Evolutionary conservation across 2,329 filamentous ascomycete species (phyloP).

Genomic region (Stagonosporopsis chrysanthemi): DNA sequence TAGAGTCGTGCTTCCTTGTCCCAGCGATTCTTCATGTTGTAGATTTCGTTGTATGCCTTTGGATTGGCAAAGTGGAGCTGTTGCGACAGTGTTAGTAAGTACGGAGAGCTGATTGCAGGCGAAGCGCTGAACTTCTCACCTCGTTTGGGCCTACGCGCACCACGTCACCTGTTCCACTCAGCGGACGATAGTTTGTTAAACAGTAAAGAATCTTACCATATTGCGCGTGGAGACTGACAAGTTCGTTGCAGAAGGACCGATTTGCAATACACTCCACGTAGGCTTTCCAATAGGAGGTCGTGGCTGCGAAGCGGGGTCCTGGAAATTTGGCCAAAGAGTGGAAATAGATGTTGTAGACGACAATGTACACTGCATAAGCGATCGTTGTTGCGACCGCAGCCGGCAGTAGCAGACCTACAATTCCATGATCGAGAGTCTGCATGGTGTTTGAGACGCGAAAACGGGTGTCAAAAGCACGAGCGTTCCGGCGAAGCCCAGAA

Average conservation of each 20-base stretch:
- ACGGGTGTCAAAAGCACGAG: neutral
- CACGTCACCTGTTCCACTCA: constrained; percentile 32
- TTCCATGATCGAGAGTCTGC: constrained; percentile 6
- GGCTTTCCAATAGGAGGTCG: constrained; percentile 39
- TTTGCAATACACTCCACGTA: constrained; percentile 38
- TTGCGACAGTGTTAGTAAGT: constrained; percentile 15
- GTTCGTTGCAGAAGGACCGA: constrained; percentile 39
- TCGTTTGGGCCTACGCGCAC: constrained; percentile 42
- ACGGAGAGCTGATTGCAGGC: neutral
- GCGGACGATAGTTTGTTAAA: constrained; percentile 1
- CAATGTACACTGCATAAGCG: constrained; percentile 25
- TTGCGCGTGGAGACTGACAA: constrained; percentile 35
- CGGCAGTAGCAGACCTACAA: constrained; percentile 19
- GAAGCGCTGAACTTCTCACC: constrained; percentile 18
- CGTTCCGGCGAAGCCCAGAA: neutral
- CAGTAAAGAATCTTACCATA: constrained; percentile 32
- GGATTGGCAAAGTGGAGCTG: constrained; percentile 56
- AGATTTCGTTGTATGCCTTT: constrained; percentile 54
- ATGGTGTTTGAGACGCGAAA: neutral
- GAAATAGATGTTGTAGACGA: constrained; percentile 50
- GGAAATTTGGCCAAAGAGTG: constrained; percentile 54
- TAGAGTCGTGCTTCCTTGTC: constrained; percentile 54
- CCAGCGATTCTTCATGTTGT: constrained; percentile 52
- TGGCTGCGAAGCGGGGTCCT: constrained; percentile 46
- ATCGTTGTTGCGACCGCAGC: constrained; percentile 21